Evolutionary conservation across 2,329 filamentous ascomycete genomes (phyloP), one percentile per base, ranked within the genome.

Genomic region (Xylariaceae sp.): DNA sequence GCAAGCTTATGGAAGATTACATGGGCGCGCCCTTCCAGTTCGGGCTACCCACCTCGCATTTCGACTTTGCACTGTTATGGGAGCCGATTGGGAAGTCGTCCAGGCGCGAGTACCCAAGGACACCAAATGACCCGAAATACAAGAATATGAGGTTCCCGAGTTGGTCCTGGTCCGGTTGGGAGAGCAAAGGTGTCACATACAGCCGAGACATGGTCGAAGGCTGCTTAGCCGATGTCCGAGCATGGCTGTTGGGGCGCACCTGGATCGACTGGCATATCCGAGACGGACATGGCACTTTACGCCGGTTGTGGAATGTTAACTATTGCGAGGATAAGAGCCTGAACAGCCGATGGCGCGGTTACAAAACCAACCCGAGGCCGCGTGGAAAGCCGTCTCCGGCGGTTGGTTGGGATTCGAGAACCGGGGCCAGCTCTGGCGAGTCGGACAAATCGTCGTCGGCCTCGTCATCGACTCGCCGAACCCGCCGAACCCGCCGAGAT

Each of bases 131-230:
- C 12, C 9, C n/a, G 6, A 13, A 6, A 39, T 29, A 30, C 17
- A 30, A 30, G 25, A 13, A 28, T n/a, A 18, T 21, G 23, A 32
- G 51, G 18, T 57, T 60, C 22, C 57, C 58, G 2, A 58, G 45
- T 26, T 61, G 58, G 58, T 53, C 54, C 2, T 61, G 56, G 58
- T 45, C 43, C 24, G 57, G 57, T 1, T 61, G 57, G 57, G 39
- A 41, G 5, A 43, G 43, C 5, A 32, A 30, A 13, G 32, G 36
- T 22, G 44, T 44, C 4, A 44, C 40, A 5, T 52, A 56, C 31
- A 39, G 40, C 9, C 30, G 29, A 4, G 35, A 26, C 3, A 34
- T 46, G 19, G 24, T 58, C 3, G 42, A 38, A 2, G 54, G 50
- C 13, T 44, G 40, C 19, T 29, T 54, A 6, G 29, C 32, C 5